Base-by-base conservation (phyloP, 768 basidiomycete species). In the Clavaria fumosa region DNA sequence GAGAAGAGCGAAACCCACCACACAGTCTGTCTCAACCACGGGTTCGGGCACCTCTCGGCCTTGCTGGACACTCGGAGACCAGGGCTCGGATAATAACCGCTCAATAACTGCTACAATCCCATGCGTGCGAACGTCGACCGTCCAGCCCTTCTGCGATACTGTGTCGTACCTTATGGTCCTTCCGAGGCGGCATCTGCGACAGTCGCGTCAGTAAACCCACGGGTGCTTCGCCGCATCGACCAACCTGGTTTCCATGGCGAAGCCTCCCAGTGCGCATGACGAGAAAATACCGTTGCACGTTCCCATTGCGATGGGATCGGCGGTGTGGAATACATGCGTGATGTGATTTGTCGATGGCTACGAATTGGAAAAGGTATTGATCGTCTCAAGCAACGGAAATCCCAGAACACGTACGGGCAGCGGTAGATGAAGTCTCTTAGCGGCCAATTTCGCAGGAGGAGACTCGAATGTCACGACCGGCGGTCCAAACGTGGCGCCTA, bases 281-380 rank as follows among this genome's bases (percentile, higher is more conserved):
- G 82, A 89, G 1, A 83, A 49, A 2, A 82, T 61, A 10, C 85
- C 85, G 40, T 72, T 89, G 57, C 86, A 89, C 5, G 75, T 78
- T 23, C 83, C 83, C 77, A 86, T 86, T 14, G 91, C 73, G 35
- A 96, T 83, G 4, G 91, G 91, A 57, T 97, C 91, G 19, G 90
- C 91, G 15, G 80, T 93, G 51, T 95, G 85, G 56, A 83, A 95
- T 20, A 97, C 64, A 54, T 96, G 91, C 0, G 83, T 90, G 43
- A 95, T 67, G 47, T 83, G 82, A 11, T 78, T 73, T 7, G 68
- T 68, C 5, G 75, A 78, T 23, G 80, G 81, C 76, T 81, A 41
- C 11, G 22, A 20, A n/a, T 4, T 23, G 23, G 15, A 21, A 30
- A 14, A 19, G 31, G 15, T 12, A 39, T 17, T 6, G 33, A 41